Evolutionary conservation across 139 green algal genomes (phyloP), one percentile per base, ranked within the genome.

Genomic region (Raphidocelis subcapitata): DNA sequence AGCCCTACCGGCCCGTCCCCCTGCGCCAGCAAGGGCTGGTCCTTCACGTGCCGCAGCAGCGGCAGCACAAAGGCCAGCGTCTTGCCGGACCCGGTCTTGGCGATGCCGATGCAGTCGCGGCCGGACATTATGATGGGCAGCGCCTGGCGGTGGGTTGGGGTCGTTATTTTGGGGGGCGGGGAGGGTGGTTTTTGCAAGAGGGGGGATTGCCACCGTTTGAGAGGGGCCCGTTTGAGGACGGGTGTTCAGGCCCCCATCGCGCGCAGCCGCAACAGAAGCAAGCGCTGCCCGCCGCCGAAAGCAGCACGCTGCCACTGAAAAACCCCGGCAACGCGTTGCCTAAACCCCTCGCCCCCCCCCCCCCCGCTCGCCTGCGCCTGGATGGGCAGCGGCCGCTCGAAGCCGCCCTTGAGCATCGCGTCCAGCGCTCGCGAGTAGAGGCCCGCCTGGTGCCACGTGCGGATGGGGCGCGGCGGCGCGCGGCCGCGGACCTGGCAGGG

Each of bases 21-120:
- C 37, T 84, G 68, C 49, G 61, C 72, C 29, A 97, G 76, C 26
- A 85, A 72, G 37, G 83, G 80, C 86, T 98, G 94, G 82, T 98
- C 96, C 77, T 95, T 96, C 62, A 98, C 90, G 82, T 99, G 96
- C 1, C 95, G 84, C 77, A 99, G 75, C 88, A 98, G 92, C 52
- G 96, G 96, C 68, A 99, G 83, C 66, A 98, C 89, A 74, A 97
- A 99, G 1, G 93, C 96, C 12, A 98, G 81, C 14, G 96, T 99
- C 90, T 99, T 99, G 76, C 96, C 96, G 52, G 74, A 91, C 51
- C 96, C 96, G 4, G 96, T 99, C 86, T 98, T 98, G 54, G 96
- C 96, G 72, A 99, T 95, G 73, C 91, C 96, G 32, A 99, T 97
- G 85, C 90, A 97, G 86, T 99, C 96, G 4, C 96, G 82, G 24